Conservation (phyloP, 306 rosid species). For the Quercus ilex region DNA sequence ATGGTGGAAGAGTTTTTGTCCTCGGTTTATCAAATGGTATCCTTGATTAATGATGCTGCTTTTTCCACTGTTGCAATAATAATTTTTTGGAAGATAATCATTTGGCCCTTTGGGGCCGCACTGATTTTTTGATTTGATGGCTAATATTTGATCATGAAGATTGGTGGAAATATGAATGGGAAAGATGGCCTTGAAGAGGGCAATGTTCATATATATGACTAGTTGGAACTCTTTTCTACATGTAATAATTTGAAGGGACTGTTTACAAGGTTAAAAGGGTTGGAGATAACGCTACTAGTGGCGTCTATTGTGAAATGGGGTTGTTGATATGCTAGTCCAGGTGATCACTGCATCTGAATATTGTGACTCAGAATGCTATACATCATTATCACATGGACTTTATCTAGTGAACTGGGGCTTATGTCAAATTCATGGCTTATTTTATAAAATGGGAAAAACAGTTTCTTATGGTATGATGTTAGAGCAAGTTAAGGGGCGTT, state of each 20-base stretch:
- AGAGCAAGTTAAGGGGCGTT: not conserved
- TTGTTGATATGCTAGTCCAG: constrained; percentile 22
- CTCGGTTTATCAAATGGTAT: constrained; percentile 17
- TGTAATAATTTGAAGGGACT: constrained; percentile 20
- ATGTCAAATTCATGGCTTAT: not conserved
- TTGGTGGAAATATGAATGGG: not conserved
- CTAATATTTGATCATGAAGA: constrained; percentile 14
- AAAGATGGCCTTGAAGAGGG: not conserved
- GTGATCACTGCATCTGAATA: constrained; percentile 18
- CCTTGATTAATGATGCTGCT: constrained; percentile 48
- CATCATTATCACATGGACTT: constrained; percentile 44
- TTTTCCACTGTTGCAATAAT: constrained; percentile 33
- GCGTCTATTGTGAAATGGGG: constrained; percentile 25
- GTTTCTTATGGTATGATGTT: constrained; percentile 22
- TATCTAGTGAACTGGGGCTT: constrained; percentile 14
- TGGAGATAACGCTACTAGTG: constrained; percentile 9
- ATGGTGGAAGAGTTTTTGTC: constrained; percentile 49
- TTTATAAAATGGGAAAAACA: not conserved
- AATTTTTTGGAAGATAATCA: constrained; percentile 29
- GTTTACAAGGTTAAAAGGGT: constrained; percentile 9
- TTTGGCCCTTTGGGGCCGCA: constrained; percentile 44
- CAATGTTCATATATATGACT: constrained; percentile 3
- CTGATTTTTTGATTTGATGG: constrained; percentile 34
- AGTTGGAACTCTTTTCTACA: constrained; percentile 16
- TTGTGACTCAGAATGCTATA: constrained; percentile 27